Evolutionary conservation across 148 eudicot genomes (phyloP).

Genomic region (Beta vulgaris): DNA sequence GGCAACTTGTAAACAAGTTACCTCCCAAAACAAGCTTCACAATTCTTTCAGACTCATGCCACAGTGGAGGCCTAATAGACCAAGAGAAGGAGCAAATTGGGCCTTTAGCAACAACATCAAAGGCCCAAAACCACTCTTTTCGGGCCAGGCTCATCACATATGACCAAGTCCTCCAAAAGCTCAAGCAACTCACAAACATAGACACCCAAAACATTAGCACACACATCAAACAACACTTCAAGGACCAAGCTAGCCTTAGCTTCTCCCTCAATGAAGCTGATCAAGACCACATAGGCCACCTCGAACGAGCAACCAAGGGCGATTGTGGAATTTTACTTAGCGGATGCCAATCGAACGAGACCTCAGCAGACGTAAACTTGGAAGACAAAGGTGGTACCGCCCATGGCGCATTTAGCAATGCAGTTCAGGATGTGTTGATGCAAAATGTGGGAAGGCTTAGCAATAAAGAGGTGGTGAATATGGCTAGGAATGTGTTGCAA

Average conservation of each 20-base stretch:
- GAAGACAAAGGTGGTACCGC: constrained; percentile 32
- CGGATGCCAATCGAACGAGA: constrained; percentile 61
- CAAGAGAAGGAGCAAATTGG: constrained; percentile 87
- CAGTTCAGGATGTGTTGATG: constrained; percentile 44
- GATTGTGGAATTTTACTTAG: constrained; percentile 61
- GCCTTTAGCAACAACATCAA: constrained; percentile 31
- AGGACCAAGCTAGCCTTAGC: constrained; percentile 44
- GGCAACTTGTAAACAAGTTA: constrained; percentile 61
- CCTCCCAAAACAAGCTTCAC: constrained; percentile 71
- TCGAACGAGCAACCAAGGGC: constrained; percentile 2
- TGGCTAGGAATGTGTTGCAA: constrained; percentile 41
- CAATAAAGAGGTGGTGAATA: constrained; percentile 43
- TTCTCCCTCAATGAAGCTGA: constrained; percentile 20
- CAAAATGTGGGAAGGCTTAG: constrained; percentile 30
- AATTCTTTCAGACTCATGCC: constrained; percentile 88
- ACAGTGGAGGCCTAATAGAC: constrained; percentile 85
- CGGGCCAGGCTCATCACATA: constrained; percentile 38
- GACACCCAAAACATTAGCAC: constrained; percentile 37
- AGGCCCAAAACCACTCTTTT: not conserved
- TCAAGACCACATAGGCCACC: not conserved
- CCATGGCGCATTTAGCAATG: constrained; percentile 59
- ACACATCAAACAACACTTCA: constrained; percentile 40
- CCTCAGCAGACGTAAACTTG: constrained; percentile 43
- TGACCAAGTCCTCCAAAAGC: constrained; percentile 37
- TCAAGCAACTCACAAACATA: constrained; percentile 39